Evolutionary conservation across 345 rosid genomes (phyloP).

Genomic region (Heritiera fomes): DNA sequence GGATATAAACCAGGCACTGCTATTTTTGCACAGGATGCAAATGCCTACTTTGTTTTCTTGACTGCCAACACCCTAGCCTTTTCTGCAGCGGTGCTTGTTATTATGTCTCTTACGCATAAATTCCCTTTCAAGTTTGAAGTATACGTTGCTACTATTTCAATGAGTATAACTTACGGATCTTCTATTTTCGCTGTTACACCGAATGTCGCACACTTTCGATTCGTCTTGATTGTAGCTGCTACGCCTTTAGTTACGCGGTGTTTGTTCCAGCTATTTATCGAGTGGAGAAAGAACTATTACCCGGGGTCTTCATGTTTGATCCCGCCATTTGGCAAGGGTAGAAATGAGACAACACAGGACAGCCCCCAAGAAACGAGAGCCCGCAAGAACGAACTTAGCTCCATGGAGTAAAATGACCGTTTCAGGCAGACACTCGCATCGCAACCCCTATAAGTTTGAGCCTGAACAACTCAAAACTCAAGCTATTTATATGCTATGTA

Average conservation of each 20-base stretch:
- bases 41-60: constrained; percentile 24
- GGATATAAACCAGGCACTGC: not conserved
- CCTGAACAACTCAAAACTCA: too few species aligned
- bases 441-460: not conserved
- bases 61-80: constrained; percentile 22
- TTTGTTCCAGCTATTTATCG: not conserved
- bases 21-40: constrained; percentile 7
- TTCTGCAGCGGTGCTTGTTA: constrained; percentile 15
- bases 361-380: not conserved
- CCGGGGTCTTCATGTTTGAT: not conserved
- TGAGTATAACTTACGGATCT: constrained; percentile 29
- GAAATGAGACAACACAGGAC: not conserved
- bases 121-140: constrained; percentile 31
- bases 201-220: not conserved
- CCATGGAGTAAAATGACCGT: not conserved
- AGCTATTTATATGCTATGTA: not conserved
- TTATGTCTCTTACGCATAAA: constrained; percentile 17
- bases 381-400: not conserved
- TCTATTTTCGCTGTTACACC: constrained; percentile 30
- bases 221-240: not conserved
- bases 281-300: not conserved
- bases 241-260: not conserved
- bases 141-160: not conserved
- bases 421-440: not conserved
- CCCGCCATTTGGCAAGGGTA: not conserved